Evolutionary conservation across 495 filamentous ascomycete genomes (phyloP), one percentile per base, ranked within the genome.

Genomic region (Aspergillus diversus): DNA sequence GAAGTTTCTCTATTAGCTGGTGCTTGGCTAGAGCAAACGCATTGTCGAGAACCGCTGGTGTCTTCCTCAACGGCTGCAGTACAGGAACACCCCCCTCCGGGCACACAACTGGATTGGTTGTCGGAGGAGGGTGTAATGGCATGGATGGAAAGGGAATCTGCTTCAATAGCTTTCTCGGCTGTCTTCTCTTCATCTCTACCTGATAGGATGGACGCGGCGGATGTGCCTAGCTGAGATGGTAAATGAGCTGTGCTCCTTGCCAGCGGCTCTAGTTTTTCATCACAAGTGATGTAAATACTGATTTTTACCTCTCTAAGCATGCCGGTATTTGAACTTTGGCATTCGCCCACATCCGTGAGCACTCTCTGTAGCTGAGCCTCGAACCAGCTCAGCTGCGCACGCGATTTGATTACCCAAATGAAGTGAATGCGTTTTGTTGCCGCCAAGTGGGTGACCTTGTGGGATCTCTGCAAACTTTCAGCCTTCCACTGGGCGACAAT

Each of bases 351-450:
- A 27, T 83, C 84, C 13, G 80, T 77, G 48, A 86, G 75, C 1
- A 87, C 81, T 43, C 84, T 77, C 16, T 81, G 77, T 3, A 96
- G 75, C 63, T 88, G 83, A 11, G 75, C 71, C n/a, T 84, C 80
- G 63, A 92, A 92, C 81, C 87, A 93, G 33, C 73, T 79, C n/a
- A 90, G 73, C 62, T 93, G 89, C 9, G 85, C 82, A 0, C 84
- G 82, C 33, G 86, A 84, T 64, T 86, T 90, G 43, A 94, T 85
- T 21, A 91, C 84, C 79, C 93, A 87, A 2, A 94, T 76, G 59
- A 94, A 91, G 12, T 86, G 83, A 12, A 93, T 73, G 35, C 84
- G 80, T 60, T 87, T 86, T 12, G 86, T 89, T 56, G 86, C 91
- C 6, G 76, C 71, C 6, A 68, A 39, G 15, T 61, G 63, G 31